Evolutionary conservation across 768 basidiomycete species (phyloP), one percentile per base, ranked within the genome.

Genomic region (Paxillus ammoniavirescens): DNA sequence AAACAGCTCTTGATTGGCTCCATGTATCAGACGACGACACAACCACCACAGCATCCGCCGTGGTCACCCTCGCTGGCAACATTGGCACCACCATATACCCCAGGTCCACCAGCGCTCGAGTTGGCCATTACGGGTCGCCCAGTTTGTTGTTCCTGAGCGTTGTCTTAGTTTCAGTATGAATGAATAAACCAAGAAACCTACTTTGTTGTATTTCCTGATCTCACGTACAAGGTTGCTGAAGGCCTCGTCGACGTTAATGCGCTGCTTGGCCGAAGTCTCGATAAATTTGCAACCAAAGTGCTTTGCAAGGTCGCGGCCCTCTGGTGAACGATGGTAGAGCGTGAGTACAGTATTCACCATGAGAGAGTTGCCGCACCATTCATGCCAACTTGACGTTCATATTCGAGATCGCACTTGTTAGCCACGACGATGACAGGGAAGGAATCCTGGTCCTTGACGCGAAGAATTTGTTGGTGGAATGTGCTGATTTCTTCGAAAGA

Each of bases 401-500:
- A 94, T 67, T 94, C 95, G 62, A 96, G 76, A 72, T 98, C 96
- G 64, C 89, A 90, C 74, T 98, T 98, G 79, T 98, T 98, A n/a
- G 93, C 96, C 8, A 97, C 93, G 50, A 98, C 85, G 54, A 98
- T 90, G 63, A 96, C 89, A 15, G 96, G 96, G 80, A 98, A 93
- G 6, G 84, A 82, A 66, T 97, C 95, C 68, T 91, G 90, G 71
- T 98, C 96, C 73, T 98, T 98, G 54, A 98, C 96, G 51, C 96
- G 85, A 31, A 95, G 80, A 57, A 98, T 97, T 67, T 98, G 95
- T 66, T 94, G 91, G 66, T 94, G 90, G 82, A 98, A 97, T 6
- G 86, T 90, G 71, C 83, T 89, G 65, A 98, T 95, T 81, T 98
- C 93, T 72, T 98, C 93, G 66, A 98, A 98, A 43, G 95, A 96